phyloP scores from a whole-genome alignment of 495 filamentous ascomycete species.

The Daldinia vernicosa region DNA sequence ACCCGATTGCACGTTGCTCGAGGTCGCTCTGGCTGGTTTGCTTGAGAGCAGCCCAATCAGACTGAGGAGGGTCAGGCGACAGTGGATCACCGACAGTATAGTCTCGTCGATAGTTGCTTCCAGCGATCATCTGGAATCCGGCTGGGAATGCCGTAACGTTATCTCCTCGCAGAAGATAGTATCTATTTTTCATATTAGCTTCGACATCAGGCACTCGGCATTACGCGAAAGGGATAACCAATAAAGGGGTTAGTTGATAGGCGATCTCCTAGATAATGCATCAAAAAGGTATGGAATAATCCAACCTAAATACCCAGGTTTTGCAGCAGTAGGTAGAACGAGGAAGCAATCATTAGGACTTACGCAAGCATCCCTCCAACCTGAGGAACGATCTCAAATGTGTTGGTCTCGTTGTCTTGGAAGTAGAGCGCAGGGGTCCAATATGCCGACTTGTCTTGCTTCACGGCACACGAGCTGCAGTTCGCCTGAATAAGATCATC shows the following conservation, averaged over 20 bases:
- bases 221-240: neutral
- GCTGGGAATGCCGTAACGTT: constrained; percentile 79
- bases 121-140: constrained; percentile 87
- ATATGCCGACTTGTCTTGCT: constrained; percentile 73
- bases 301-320: neutral
- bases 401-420: constrained; percentile 56
- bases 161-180: constrained; percentile 73
- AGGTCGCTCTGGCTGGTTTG: constrained; percentile 72
- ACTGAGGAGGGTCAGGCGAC: constrained; percentile 76
- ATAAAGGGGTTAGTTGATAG: neutral
- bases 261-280: neutral
- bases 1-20: constrained; percentile 83
- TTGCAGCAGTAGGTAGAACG: neutral
- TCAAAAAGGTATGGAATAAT: neutral
- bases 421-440: constrained; percentile 75
- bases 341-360: constrained; percentile 39
- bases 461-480: constrained; percentile 72
- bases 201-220: neutral
- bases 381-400: constrained; percentile 59
- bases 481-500: constrained; percentile 60
- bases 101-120: constrained; percentile 72
- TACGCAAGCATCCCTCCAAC: constrained; percentile 70
- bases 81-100: constrained; percentile 67
- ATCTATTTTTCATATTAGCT: constrained; percentile 57
- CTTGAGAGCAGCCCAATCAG: constrained; percentile 66